Conservation (phyloP, 208 protist species). For the Crithidia acanthocephali region DNA sequence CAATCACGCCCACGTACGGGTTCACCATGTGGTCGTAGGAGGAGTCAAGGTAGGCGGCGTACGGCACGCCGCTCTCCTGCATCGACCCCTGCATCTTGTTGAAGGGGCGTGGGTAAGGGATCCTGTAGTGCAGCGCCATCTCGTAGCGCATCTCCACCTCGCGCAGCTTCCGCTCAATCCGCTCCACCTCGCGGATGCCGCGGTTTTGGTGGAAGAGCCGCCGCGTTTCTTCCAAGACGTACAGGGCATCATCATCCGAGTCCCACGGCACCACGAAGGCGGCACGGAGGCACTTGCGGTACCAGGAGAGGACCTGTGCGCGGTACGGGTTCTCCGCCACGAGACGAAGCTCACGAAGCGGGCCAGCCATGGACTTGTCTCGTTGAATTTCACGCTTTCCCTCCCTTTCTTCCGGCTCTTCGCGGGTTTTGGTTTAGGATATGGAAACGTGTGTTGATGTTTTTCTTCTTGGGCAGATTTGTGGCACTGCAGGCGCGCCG, state of each 20-base stretch:
- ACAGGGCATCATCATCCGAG: conserved; percentile 83
- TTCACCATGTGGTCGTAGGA: conserved; percentile 82
- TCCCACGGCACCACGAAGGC: conserved; percentile 85
- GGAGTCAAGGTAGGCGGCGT: conserved; percentile 86
- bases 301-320: conserved; percentile 78
- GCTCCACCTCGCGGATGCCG: conserved; percentile 55
- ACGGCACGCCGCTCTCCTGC: conserved; percentile 82
- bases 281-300: conserved; percentile 79
- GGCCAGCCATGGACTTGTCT: conserved; percentile 1
- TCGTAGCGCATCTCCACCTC: conserved; percentile 92
- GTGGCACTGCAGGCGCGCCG: no score
- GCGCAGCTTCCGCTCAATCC: conserved; percentile 80
- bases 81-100: conserved; percentile 83
- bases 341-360: conserved; percentile 26
- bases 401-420: background rate
- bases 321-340: conserved; percentile 62
- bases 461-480: no score
- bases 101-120: conserved; percentile 84
- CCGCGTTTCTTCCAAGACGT: conserved; percentile 83
- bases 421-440: no score
- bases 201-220: conserved; percentile 79
- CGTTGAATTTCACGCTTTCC: background rate
- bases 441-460: no score
- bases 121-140: conserved; percentile 84
- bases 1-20: conserved; percentile 62